Percentiles rank a stretch among this genome's conserved stretches.
These are phyloP conservation scores for Staphylotrichum longicolle DNA, from an alignment of 495 filamentous ascomycete species.

Conservation along the genomic window DNA sequence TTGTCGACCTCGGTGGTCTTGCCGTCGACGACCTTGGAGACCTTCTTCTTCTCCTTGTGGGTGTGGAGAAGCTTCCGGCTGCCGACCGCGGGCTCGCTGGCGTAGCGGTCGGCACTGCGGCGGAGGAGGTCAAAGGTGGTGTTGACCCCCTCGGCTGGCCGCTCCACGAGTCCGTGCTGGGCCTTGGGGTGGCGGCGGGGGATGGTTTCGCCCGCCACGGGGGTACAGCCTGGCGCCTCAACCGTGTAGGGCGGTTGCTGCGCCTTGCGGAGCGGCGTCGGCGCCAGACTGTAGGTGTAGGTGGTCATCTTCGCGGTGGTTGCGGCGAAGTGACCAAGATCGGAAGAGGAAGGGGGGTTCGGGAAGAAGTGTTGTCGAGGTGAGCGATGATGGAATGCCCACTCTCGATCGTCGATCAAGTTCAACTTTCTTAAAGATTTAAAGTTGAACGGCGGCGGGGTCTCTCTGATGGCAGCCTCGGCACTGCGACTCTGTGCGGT, in stretches of 20 bases:
- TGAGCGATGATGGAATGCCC: neutral
- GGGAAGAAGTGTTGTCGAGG: neutral
- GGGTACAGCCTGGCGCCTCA: slow-evolving; percentile 48
- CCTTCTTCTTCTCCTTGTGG: slow-evolving; percentile 62
- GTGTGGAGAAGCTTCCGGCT: slow-evolving; percentile 55
- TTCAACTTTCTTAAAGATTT: too few relatives aligned
- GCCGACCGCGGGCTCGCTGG: slow-evolving; percentile 57
- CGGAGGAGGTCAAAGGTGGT: slow-evolving; percentile 61
- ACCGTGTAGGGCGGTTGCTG: slow-evolving; percentile 55
- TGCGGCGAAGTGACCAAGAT: too few relatives aligned
- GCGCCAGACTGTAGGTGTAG: slow-evolving; percentile 4
- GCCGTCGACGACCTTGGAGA: slow-evolving; percentile 66
- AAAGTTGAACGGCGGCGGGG: too few relatives aligned
- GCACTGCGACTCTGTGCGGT: too few relatives aligned
- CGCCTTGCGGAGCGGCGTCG: slow-evolving; percentile 43
- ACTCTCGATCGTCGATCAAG: too few relatives aligned
- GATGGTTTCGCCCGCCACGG: slow-evolving; percentile 60
- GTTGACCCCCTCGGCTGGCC: slow-evolving; percentile 50
- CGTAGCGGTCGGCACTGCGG: slow-evolving; percentile 51
- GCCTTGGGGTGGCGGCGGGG: slow-evolving; percentile 57
- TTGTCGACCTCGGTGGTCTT: slow-evolving; percentile 60
- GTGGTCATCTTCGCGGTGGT: neutral
- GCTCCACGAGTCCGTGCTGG: slow-evolving; percentile 50
- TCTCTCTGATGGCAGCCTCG: too few relatives aligned
- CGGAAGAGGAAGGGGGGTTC: too few relatives aligned